Evolutionary conservation across 495 filamentous ascomycete genomes (phyloP).

Genomic region (Neurospora intermedia): DNA sequence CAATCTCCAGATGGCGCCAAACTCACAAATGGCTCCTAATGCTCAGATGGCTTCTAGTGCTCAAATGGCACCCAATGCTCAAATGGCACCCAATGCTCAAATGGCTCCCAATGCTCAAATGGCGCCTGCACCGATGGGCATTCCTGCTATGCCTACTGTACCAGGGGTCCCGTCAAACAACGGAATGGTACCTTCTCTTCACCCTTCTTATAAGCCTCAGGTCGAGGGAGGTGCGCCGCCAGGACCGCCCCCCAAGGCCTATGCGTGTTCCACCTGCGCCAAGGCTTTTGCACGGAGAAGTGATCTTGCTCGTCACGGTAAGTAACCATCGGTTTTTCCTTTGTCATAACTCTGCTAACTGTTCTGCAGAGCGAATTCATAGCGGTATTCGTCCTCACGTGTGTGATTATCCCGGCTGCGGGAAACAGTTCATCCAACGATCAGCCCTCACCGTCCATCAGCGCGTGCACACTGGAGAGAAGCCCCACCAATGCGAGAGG

Average conservation of each 20-base stretch:
- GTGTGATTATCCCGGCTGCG: constrained; percentile 80
- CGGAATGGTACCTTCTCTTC: neutral
- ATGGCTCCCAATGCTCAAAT: constrained; percentile 42
- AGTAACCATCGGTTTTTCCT: constrained; percentile 18
- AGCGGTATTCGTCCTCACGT: constrained; percentile 85
- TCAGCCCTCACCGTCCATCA: constrained; percentile 95
- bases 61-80: neutral
- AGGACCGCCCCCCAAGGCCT: constrained; percentile 50
- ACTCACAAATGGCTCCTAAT: neutral
- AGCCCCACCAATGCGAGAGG: constrained; percentile 94
- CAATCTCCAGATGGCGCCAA: neutral
- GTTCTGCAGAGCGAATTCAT: constrained; percentile 78
- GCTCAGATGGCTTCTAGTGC: neutral
- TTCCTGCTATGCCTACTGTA: constrained; percentile 38
- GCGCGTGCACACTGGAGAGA: constrained; percentile 94
- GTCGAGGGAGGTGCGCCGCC: constrained; percentile 11
- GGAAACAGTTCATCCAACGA: constrained; percentile 94
- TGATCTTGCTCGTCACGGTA: constrained; percentile 92
- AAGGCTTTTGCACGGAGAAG: constrained; percentile 93
- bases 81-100: neutral
- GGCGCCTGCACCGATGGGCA: constrained; percentile 33
- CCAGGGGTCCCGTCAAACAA: constrained; percentile 23
- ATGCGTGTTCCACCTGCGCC: constrained; percentile 79
- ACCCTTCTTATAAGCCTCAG: constrained; percentile 17
- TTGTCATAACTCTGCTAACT: constrained; percentile 11